phyloP scores from a whole-genome alignment of 805 yeast genomes.

The Myxozyma nipponensis region DNA sequence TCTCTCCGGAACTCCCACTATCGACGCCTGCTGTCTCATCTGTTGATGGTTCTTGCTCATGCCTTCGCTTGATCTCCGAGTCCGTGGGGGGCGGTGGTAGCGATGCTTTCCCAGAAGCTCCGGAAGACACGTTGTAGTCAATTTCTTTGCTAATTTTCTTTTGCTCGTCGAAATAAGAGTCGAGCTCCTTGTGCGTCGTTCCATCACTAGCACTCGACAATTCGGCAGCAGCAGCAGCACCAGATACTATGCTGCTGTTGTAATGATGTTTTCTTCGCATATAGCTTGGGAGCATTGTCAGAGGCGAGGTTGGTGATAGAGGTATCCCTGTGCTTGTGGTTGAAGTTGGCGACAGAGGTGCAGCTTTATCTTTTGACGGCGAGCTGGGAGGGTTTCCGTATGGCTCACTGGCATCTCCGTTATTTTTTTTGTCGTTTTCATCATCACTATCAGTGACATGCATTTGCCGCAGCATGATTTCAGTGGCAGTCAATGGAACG shows the following conservation, averaged over 20 bases:
- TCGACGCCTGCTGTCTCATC: slow-evolving; percentile 3
- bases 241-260: background rate
- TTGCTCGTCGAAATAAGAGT: slow-evolving; percentile 25
- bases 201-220: background rate
- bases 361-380: background rate
- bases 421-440: background rate
- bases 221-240: background rate
- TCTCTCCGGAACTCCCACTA: slow-evolving; percentile 2
- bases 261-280: slow-evolving; percentile 22
- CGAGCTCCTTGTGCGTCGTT: slow-evolving; percentile 6
- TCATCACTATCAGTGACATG: background rate
- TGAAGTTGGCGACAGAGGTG: background rate
- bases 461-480: slow-evolving; percentile 16
- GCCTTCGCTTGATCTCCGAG: slow-evolving; percentile 12
- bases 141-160: slow-evolving; percentile 19
- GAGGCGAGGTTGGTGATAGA: slow-evolving; percentile 1
- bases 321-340: background rate
- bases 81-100: slow-evolving; percentile 29
- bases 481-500: slow-evolving; percentile 21
- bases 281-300: slow-evolving; percentile 11
- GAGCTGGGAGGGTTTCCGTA: too few relatives aligned
- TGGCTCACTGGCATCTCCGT: background rate
- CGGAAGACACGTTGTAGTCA: slow-evolving; percentile 2
- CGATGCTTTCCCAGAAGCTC: background rate
- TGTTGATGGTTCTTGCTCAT: background rate